Base-by-base conservation (phyloP, 2,329 filamentous ascomycete species). In the Scytalidium sp. region DNA sequence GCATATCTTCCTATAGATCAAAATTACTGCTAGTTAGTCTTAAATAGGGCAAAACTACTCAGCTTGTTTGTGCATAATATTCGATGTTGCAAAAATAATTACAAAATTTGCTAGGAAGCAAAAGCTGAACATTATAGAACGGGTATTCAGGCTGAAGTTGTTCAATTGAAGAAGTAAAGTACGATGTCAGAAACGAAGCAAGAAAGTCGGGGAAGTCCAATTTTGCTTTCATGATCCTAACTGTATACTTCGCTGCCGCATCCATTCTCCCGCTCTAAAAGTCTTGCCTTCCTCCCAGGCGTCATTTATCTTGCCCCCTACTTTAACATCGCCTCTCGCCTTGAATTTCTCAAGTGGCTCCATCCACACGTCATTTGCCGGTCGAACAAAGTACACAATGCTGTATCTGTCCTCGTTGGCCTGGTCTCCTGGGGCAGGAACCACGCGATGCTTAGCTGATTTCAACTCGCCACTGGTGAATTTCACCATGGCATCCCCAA, bases 391-490 rank as follows among this genome's bases (percentile, higher is more conserved):
- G 56, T 79, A 80, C 19, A 79, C 76, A n/a, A 80, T 54, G 60
- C 75, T 78, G 56, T 73, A 75, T 47, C 78, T 63, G 19, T 67
- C 70, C 13, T 47, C 51, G n/a, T 65, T 60, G 3, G 60, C 67
- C 60, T 81, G 78, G 10, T 61, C 57, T 3, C 87, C 0, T 91
- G 75, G 17, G 77, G 77, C 52, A 76, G 74, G 0, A 83, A 79
- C 47, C 84, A 79, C 3, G 81, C 87, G 87, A 0, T 92, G 75
- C 61, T 91, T 87, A 23, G 86, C 87, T 0, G 85, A 85, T 56
- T 69, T 71, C 9, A 64, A 45, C 27, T 61, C 32, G 7, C 61
- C 47, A 80, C 69, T 27, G 68, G 70, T 56, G 78, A 77, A 3
- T 80, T 67, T 2, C 75, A 77, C 29, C 71, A 68, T 40, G 64